Conservation (phyloP, 441 rosid genomes). For the Aquilaria agallochum region DNA sequence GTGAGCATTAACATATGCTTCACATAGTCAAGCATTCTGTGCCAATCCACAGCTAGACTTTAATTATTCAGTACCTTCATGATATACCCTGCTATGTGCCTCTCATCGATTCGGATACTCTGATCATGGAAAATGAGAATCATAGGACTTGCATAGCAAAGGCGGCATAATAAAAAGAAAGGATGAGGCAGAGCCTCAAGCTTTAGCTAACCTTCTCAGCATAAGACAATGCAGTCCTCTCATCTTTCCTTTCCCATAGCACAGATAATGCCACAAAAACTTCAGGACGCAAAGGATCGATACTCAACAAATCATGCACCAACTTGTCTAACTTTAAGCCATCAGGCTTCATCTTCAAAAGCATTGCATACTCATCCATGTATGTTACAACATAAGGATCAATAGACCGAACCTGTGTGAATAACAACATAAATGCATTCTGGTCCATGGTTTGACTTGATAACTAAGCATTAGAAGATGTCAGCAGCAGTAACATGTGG, state of each 20-base stretch:
- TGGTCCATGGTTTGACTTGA: background rate
- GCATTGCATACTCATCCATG: slow-evolving; percentile 99
- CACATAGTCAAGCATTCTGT: background rate
- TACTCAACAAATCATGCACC: slow-evolving; percentile 83
- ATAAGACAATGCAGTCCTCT: slow-evolving; percentile 73
- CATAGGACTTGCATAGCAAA: slow-evolving; percentile 17
- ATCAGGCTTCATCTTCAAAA: slow-evolving; percentile 81
- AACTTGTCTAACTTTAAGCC: slow-evolving; percentile 76
- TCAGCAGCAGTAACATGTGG: slow-evolving; percentile 7
- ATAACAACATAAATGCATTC: slow-evolving; percentile 5
- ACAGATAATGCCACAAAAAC: slow-evolving; percentile 86
- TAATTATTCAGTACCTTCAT: slow-evolving; percentile 62
- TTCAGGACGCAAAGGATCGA: slow-evolving; percentile 89
- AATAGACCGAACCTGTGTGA: slow-evolving; percentile 78
- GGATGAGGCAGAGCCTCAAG: background rate
- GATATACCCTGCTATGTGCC: slow-evolving; percentile 88
- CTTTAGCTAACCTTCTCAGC: slow-evolving; percentile 85
- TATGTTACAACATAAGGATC: slow-evolving; percentile 84
- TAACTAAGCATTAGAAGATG: background rate
- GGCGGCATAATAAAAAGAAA: slow-evolving; percentile 11
- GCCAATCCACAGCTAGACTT: too few species aligned
- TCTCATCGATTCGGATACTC: slow-evolving; percentile 90
- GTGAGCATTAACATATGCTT: background rate
- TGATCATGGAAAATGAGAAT: slow-evolving; percentile 27
- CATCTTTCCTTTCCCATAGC: slow-evolving; percentile 86